phyloP scores from a whole-genome alignment of 2,329 filamentous ascomycete genomes.

The Pestalotiopsis sp. region DNA sequence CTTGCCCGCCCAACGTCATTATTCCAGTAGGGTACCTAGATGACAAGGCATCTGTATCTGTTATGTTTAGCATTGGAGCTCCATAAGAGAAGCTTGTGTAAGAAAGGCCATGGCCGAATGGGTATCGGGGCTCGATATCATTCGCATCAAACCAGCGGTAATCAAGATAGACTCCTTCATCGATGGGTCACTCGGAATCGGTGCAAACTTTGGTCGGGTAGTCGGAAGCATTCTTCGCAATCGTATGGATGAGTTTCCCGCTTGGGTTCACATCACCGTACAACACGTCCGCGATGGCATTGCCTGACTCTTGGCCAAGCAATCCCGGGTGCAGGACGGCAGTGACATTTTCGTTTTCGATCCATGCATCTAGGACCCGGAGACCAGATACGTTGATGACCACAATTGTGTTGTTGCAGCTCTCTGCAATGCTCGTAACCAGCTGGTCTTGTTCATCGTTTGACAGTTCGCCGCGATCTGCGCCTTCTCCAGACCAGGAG shows the following conservation, averaged over 20 bases:
- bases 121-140: slow-evolving; percentile 51
- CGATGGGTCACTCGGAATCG: slow-evolving; percentile 11
- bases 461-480: slow-evolving; percentile 19
- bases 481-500: slow-evolving; percentile 60
- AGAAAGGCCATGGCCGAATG: slow-evolving; percentile 50
- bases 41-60: not conserved
- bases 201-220: slow-evolving; percentile 43
- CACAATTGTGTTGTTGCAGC: slow-evolving; percentile 69
- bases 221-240: slow-evolving; percentile 45
- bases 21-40: slow-evolving; percentile 27
- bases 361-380: slow-evolving; percentile 58
- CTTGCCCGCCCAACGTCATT: slow-evolving; percentile 43
- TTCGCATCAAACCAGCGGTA: slow-evolving; percentile 57
- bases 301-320: slow-evolving; percentile 63
- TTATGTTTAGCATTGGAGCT: not conserved
- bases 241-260: slow-evolving; percentile 50
- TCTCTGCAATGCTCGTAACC: slow-evolving; percentile 58
- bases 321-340: slow-evolving; percentile 62
- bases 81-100: slow-evolving; percentile 29
- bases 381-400: slow-evolving; percentile 66
- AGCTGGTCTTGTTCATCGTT: slow-evolving; percentile 46
- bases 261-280: slow-evolving; percentile 62
- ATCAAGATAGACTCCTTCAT: slow-evolving; percentile 43
- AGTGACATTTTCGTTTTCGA: slow-evolving; percentile 59
- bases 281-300: slow-evolving; percentile 61